Evolutionary conservation across 1,284 basidiomycete genomes (phyloP).

Genomic region (Cryptococcus amylolentus): DNA sequence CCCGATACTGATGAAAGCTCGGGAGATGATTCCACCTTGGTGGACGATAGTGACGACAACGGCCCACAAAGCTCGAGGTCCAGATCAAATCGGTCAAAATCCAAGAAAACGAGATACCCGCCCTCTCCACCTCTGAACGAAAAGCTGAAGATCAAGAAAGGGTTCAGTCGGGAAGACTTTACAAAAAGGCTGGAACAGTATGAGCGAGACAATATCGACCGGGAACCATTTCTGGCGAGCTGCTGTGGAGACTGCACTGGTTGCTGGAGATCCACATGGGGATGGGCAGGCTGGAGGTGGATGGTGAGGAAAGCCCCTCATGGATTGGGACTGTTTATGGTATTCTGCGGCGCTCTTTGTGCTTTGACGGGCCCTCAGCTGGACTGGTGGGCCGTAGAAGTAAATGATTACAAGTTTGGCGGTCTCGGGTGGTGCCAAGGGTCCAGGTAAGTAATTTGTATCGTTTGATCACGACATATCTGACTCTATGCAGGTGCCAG

Average conservation of each 20-base stretch:
- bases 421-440: slow-evolving; percentile 11
- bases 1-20: not conserved
- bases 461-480: not conserved
- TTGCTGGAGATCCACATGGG: slow-evolving; percentile 5
- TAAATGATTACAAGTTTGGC: slow-evolving; percentile 6
- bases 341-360: slow-evolving; percentile 2
- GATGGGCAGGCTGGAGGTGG: slow-evolving; percentile 12
- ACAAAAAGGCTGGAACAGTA: not conserved
- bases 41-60: not conserved
- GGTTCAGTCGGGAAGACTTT: no score
- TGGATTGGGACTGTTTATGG: slow-evolving; percentile 6
- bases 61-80: not conserved
- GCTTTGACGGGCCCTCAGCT: slow-evolving; percentile 11
- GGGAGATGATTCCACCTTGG: not conserved
- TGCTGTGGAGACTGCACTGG: slow-evolving; percentile 3
- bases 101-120: no score
- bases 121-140: no score
- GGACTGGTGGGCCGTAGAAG: slow-evolving; percentile 8
- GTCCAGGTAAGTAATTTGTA: slow-evolving; percentile 2
- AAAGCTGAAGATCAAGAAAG: no score
- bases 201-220: not conserved
- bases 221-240: not conserved
- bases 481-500: not conserved
- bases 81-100: no score
- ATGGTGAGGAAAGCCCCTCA: slow-evolving; percentile 10